These are phyloP conservation scores for Physcomitrium patens DNA, from an alignment of 225 moss, liverwort and hornwort species.

Conservation along the genomic window DNA sequence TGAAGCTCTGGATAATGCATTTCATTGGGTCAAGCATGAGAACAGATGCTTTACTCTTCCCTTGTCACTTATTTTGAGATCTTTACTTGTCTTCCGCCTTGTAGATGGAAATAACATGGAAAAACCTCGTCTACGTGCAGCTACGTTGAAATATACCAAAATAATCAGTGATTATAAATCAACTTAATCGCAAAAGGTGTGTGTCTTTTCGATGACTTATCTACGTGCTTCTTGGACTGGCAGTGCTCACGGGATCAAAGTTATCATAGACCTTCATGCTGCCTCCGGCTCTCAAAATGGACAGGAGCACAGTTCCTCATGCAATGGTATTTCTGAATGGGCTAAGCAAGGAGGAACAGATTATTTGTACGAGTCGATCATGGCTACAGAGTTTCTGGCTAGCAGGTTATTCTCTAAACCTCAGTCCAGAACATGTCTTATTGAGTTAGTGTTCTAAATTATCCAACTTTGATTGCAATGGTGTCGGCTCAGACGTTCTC, in stretches of 20 bases:
- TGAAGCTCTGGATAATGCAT: slow-evolving; percentile 61
- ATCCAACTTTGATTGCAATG: no score
- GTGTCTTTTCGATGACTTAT: neutral
- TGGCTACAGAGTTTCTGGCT: slow-evolving; percentile 53
- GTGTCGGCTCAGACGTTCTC: no score
- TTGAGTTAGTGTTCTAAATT: neutral
- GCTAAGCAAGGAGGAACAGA: slow-evolving; percentile 43
- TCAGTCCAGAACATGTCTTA: neutral
- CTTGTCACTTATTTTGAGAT: neutral
- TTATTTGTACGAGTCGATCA: slow-evolving; percentile 39
- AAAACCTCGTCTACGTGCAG: neutral
- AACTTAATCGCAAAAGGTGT: no score
- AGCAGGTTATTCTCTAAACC: slow-evolving; percentile 25
- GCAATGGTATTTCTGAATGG: slow-evolving; percentile 53
- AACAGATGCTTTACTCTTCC: neutral
- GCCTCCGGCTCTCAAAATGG: slow-evolving; percentile 64
- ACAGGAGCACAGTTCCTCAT: slow-evolving; percentile 54
- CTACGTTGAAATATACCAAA: neutral
- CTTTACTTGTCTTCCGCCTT: neutral
- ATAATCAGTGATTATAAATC: neutral
- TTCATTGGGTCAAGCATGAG: slow-evolving; percentile 59
- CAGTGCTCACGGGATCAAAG: slow-evolving; percentile 50
- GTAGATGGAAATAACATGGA: no score
- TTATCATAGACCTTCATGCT: slow-evolving; percentile 51
- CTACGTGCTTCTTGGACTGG: slow-evolving; percentile 1